phyloP scores from a whole-genome alignment of 1,139 yeast genomes.

The Suhomyces taliae region DNA sequence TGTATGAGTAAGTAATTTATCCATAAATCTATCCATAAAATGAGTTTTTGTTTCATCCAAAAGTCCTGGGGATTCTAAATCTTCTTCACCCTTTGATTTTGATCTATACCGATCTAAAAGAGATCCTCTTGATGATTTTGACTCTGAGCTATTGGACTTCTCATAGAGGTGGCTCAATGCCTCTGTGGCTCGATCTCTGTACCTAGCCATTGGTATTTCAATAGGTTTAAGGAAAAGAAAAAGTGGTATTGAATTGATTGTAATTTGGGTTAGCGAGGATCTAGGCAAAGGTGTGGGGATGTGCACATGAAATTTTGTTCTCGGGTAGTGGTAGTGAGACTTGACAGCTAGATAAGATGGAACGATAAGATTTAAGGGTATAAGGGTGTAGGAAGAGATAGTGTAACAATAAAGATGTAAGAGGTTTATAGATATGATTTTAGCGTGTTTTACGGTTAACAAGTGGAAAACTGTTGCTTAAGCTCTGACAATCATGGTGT shows the following conservation, averaged over 20 bases:
- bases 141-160: slow-evolving; percentile 7
- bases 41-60: slow-evolving; percentile 30
- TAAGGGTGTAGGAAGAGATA: background rate
- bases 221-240: background rate
- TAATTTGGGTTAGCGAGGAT: background rate
- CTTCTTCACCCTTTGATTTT: background rate
- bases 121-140: background rate
- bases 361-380: background rate
- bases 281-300: background rate
- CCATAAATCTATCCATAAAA: slow-evolving; percentile 59
- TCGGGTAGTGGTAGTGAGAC: background rate
- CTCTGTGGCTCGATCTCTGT: slow-evolving; percentile 9
- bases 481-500: no score
- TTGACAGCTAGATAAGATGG: background rate
- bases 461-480: no score
- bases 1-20: slow-evolving; percentile 48
- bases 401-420: no score
- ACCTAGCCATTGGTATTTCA: slow-evolving; percentile 1
- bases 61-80: background rate
- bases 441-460: no score
- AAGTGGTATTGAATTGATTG: background rate
- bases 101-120: slow-evolving; percentile 11
- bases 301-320: background rate
- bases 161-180: slow-evolving; percentile 20
- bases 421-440: no score